Base-by-base conservation (phyloP, 2,329 filamentous ascomycete species). In the Cercospora canescens region DNA sequence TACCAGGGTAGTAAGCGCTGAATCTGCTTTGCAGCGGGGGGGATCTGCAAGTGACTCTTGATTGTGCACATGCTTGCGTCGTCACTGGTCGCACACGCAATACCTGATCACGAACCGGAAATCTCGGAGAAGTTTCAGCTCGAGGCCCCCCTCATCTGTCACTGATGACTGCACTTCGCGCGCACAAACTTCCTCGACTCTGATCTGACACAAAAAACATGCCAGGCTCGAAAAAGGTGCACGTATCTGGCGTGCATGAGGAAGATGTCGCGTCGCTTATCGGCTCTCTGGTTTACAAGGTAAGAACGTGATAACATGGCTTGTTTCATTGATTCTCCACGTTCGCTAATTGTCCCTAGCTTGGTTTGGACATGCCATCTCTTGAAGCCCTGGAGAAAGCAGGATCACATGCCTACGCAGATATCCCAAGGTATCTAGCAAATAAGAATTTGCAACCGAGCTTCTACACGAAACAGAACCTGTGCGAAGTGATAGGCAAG, bases 221-320 rank as follows among this genome's bases (percentile, higher is more conserved):
- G 55, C 30, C 55, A 35, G 55, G 55, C 55, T 58, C 32, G n/a
- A 58, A 58, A 30, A 58, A 30, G 18, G 55, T 58, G n/a, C 18
- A 58, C 55, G 34, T 58, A 58, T 37, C 18, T 30, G 55, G 30
- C 18, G 34, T 30, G 1, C n/a, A 21, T 37, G 55, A n/a, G n/a
- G 55, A 58, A 16, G 30, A 58, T 28, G 55, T 58, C 39, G 55
- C 55, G 55, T 58, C 28, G 28, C 34, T 58, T 24, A 30, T 58
- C 34, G 55, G 55, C 18, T 58, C 4, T n/a, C 55, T 58, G 55
- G 55, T 58, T 4, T 58, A 58, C 55, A 58, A 58, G 55, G 55
- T 58, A 58, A 39, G 35, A 39, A 39, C 6, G 35, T 39, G 35
- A 34, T 35, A 5, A n/a, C 14, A 39, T 14, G 28, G 55, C 21